Base-by-base conservation (phyloP, 2,329 filamentous ascomycete genomes). In the Cytospora paraplurivora region DNA sequence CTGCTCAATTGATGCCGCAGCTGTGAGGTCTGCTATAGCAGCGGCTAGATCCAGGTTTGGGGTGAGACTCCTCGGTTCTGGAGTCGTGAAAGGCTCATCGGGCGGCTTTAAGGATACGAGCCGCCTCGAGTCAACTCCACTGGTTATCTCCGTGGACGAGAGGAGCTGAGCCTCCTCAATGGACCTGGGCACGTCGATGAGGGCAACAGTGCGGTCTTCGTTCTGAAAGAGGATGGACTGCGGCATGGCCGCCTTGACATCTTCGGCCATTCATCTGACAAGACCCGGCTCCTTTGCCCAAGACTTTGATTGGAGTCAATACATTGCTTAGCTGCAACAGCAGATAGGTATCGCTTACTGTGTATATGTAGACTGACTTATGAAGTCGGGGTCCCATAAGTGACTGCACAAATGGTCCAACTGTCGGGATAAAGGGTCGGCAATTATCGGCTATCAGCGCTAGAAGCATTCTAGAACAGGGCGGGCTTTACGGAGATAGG, bases 141-240 rank as follows among this genome's bases (percentile, higher is more conserved):
- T 44, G 33, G 38, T 7, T 56, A 7, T n/a, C 17, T 47, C 27
- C 34, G 76, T 59, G 73, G 27, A 68, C 64, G 76, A 72, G 13
- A 77, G 76, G 38, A 81, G 79, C 74, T 93, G 90, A 19, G 85
- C 85, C 65, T 85, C 79, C 68, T 90, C 87, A 47, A 93, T 83
- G 1, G 90, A 91, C 19, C 80, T 78, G 32, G 90, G 89, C 53
- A 92, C 84, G 70, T 93, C 90, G 58, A 93, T 73, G 33, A 92
- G 73, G 27, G 85, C 78, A 59, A 88, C 74, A 53, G 82, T 79
- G 56, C 75, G 71, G 54, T 78, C 76, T 1, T 73, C 69, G 67
- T 81, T 86, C 67, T 83, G 79, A 74, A 83, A 88, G 49, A 89
- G 72, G 27, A 88, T 79, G 27, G 74, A 76, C 34, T 55, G 60